Evolutionary conservation across 805 yeast species (phyloP).

Genomic region (Yarrowia sp.): DNA sequence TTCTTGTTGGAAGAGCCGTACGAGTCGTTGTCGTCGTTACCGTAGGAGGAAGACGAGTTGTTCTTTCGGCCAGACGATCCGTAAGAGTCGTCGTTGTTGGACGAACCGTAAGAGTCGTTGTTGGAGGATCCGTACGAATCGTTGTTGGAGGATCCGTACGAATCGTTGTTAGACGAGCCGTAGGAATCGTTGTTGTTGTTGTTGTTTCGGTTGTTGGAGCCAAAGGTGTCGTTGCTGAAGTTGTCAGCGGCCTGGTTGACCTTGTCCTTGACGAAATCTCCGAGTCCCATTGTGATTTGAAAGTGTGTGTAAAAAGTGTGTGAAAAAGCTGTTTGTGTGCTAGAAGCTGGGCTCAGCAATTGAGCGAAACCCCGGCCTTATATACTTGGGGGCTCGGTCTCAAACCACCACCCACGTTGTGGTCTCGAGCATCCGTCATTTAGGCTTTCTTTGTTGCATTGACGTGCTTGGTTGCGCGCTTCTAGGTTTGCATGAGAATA

Average conservation of each 20-base stretch:
- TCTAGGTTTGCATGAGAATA: neutral
- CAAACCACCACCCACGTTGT: slow-evolving; percentile 1
- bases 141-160: slow-evolving; percentile 9
- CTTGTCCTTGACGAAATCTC: slow-evolving; percentile 39
- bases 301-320: neutral
- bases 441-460: slow-evolving; percentile 4
- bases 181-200: slow-evolving; percentile 13
- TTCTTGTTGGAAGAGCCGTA: slow-evolving; percentile 30
- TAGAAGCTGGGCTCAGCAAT: neutral
- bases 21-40: neutral
- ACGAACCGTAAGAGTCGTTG: neutral
- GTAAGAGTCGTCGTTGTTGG: neutral
- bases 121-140: neutral
- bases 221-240: neutral
- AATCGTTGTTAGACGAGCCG: slow-evolving; percentile 9
- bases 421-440: neutral
- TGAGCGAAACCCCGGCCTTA: neutral
- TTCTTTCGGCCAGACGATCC: slow-evolving; percentile 2
- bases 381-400: neutral
- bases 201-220: no score
- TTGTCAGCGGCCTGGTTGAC: slow-evolving; percentile 32
- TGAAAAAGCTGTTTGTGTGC: neutral
- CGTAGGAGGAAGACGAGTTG: neutral
- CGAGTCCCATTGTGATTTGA: slow-evolving; percentile 30
- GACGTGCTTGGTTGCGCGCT: neutral